Evolutionary conservation across 2,329 filamentous ascomycete species (phyloP).

Genomic region (Venturia nashicola): DNA sequence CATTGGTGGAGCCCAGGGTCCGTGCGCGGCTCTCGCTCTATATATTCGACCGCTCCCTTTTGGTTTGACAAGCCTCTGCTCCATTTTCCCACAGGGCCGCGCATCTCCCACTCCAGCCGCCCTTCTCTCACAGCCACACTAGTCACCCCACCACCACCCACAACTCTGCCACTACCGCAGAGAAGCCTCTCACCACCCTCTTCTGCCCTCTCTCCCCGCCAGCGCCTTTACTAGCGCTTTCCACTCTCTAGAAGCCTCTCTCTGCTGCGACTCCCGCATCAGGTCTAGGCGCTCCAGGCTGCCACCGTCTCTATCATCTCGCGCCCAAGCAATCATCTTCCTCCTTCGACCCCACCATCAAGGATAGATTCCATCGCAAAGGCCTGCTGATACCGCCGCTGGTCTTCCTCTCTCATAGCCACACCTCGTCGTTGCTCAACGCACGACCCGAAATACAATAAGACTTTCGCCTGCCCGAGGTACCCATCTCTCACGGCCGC

Average conservation of each 20-base stretch:
- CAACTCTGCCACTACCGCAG: neutral
- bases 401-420: neutral
- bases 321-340: neutral
- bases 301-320: neutral
- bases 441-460: neutral
- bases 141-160: neutral
- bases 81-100: neutral
- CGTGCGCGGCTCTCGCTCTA: too few relatives aligned
- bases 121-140: neutral
- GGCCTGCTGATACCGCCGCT: neutral
- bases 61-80: neutral
- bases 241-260: neutral
- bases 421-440: slow-evolving; percentile 1
- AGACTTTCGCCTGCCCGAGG: neutral
- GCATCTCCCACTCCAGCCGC: neutral
- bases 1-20: too few relatives aligned
- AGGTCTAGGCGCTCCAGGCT: neutral
- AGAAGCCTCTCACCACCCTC: neutral
- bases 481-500: neutral
- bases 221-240: neutral
- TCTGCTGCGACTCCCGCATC: neutral
- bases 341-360: neutral
- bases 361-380: neutral
- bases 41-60: too few relatives aligned
- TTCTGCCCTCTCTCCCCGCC: neutral